These are phyloP conservation scores for Lentinula aciculospora DNA, from an alignment of 768 basidiomycete species.

Conservation along the genomic window DNA sequence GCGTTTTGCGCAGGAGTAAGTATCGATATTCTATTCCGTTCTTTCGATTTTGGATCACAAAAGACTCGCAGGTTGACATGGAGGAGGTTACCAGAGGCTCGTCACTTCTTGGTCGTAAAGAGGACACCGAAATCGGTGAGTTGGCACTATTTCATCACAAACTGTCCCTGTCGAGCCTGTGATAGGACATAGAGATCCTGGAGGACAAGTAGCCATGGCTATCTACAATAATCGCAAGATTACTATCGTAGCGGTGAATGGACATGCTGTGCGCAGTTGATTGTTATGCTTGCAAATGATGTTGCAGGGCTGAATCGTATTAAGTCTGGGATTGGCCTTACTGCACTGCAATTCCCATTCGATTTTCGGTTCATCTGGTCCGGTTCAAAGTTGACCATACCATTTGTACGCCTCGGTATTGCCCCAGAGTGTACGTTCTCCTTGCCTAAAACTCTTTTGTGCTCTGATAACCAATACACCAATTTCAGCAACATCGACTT, in stretches of 20 bases:
- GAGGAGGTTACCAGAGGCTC: conserved; percentile 39
- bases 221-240: conserved; percentile 52
- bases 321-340: conserved; percentile 43
- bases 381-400: conserved; percentile 41
- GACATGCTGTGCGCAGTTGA: conserved; percentile 33
- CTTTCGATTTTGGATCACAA: conserved; percentile 23
- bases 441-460: conserved; percentile 17
- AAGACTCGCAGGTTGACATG: not conserved
- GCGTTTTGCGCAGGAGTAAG: conserved; percentile 53
- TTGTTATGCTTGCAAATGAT: not conserved
- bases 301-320: not conserved
- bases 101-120: conserved; percentile 16
- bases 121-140: not conserved
- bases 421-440: conserved; percentile 21
- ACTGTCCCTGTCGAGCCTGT: not conserved
- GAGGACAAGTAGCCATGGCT: conserved; percentile 39
- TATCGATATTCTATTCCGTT: not conserved
- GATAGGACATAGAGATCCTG: conserved; percentile 37
- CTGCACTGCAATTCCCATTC: conserved; percentile 42
- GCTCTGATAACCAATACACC: conserved; percentile 12
- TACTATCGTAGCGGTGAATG: conserved; percentile 46
- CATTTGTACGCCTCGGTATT: conserved; percentile 46
- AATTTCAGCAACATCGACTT: conserved; percentile 20
- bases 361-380: conserved; percentile 48
- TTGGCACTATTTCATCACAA: conserved; percentile 14